Percentiles rank a stretch among this genome's conserved stretches.
phyloP scores from a whole-genome alignment of 257 asterid genomes.

The Jacaranda copaia region DNA sequence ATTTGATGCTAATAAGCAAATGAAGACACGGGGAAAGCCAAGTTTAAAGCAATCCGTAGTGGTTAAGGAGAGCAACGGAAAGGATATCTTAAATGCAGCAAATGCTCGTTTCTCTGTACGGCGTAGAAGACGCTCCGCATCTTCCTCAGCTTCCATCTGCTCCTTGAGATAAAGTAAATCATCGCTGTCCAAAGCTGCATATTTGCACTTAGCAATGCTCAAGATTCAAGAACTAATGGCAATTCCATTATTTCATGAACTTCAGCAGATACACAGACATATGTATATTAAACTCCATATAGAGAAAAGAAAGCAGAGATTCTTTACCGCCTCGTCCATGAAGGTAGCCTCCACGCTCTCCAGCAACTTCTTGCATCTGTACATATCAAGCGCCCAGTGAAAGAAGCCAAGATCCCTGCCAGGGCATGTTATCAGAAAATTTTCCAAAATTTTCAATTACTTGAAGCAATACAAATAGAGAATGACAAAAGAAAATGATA shows the following conservation, averaged over 20 bases:
- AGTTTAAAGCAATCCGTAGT: not conserved
- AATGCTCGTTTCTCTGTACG: conserved; percentile 98
- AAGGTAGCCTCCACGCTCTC: conserved; percentile 99
- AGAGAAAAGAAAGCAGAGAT: conserved; percentile 25
- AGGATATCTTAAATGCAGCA: conserved; percentile 98
- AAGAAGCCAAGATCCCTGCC: conserved; percentile 93
- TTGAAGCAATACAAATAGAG: not conserved
- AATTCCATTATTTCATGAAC: conserved; percentile 6
- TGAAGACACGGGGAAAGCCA: not conserved
- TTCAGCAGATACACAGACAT: conserved; percentile 11
- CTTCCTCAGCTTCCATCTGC: conserved; percentile 99
- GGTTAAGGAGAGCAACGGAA: conserved; percentile 26
- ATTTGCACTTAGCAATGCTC: conserved; percentile 49
- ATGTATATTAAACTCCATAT: not conserved
- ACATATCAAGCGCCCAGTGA: conserved; percentile 64
- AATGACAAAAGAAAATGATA: not conserved
- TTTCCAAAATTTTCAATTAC: conserved; percentile 33
- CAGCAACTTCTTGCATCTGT: conserved; percentile 99
- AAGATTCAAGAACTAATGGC: conserved; percentile 18
- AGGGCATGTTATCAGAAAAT: conserved; percentile 95
- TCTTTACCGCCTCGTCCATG: conserved; percentile 96
- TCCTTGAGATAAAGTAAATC: conserved; percentile 98
- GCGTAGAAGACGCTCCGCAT: conserved; percentile 94
- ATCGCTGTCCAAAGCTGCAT: conserved; percentile 98
- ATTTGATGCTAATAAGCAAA: conserved; percentile 13